Conservation (phyloP, 495 filamentous ascomycete genomes). For the Aspergillus biplanus region DNA sequence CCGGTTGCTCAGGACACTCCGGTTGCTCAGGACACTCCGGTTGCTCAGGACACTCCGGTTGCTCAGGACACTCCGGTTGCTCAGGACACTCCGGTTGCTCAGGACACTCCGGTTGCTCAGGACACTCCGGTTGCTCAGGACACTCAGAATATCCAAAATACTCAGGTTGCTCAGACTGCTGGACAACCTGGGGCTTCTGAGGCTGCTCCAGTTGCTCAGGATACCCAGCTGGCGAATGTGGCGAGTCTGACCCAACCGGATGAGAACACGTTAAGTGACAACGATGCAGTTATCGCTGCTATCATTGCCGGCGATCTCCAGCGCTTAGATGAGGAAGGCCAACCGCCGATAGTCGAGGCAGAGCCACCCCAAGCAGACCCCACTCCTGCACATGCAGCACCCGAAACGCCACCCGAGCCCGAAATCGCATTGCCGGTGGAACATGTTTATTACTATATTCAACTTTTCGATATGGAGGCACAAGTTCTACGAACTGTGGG, state of each 20-base stretch:
- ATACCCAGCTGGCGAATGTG: background rate
- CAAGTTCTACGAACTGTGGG: conserved; percentile 57
- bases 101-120: too few species aligned
- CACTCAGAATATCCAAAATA: too few species aligned
- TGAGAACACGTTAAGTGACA: conserved; percentile 20
- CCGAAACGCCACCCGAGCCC: conserved; percentile 18
- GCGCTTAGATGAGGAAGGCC: conserved; percentile 20
- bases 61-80: too few species aligned
- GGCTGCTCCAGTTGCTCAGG: too few species aligned
- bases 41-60: too few species aligned
- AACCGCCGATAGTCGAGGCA: background rate
- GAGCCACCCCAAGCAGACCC: conserved; percentile 4
- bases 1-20: too few species aligned
- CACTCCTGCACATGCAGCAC: conserved; percentile 7
- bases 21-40: too few species aligned
- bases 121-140: too few species aligned
- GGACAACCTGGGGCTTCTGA: too few species aligned
- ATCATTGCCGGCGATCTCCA: conserved; percentile 30
- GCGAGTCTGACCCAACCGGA: background rate
- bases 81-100: too few species aligned
- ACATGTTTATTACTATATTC: conserved; percentile 54
- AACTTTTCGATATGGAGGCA: conserved; percentile 54
- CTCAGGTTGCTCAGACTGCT: too few species aligned
- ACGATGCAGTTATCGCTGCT: conserved; percentile 31
- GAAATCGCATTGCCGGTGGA: conserved; percentile 35